phyloP scores from a whole-genome alignment of 768 basidiomycete genomes.

The Plicaturopsis crispa region DNA sequence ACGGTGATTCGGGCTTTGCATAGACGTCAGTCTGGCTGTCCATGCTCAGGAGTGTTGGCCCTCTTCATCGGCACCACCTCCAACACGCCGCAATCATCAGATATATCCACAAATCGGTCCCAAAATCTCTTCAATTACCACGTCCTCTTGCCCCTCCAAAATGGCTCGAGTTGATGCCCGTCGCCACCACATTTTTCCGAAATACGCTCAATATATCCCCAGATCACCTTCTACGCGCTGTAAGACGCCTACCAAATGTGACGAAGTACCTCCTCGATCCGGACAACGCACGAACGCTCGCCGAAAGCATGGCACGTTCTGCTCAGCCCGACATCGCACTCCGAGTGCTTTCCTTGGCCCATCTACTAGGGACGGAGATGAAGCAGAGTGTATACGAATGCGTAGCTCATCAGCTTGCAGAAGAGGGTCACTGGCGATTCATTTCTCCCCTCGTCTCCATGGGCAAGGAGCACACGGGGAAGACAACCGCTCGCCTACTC shows the following conservation, averaged over 20 bases:
- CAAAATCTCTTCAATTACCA: no score
- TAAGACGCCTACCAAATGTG: no score
- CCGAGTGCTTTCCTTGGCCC: slow-evolving; percentile 38
- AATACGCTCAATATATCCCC: no score
- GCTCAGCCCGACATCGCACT: slow-evolving; percentile 32
- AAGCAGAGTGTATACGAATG: slow-evolving; percentile 53
- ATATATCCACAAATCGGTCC: no score
- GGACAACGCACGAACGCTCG: no score
- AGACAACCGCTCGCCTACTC: slow-evolving; percentile 47
- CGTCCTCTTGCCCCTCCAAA: no score
- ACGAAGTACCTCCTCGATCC: no score
- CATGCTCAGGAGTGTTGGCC: slow-evolving; percentile 64
- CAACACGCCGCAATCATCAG: slow-evolving; percentile 30
- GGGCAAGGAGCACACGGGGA: slow-evolving; percentile 40
- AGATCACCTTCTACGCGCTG: no score
- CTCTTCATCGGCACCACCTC: slow-evolving; percentile 47
- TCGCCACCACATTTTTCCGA: no score
- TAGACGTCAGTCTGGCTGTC: no score
- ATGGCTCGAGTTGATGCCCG: no score
- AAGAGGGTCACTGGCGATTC: slow-evolving; percentile 38
- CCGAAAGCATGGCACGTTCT: slow-evolving; percentile 23
- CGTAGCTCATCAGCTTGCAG: slow-evolving; percentile 41
- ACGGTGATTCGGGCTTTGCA: no score
- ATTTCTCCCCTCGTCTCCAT: slow-evolving; percentile 41
- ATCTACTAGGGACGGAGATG: slow-evolving; percentile 39